Conservation (phyloP, 2,329 filamentous ascomycete species). For the Sporothrix inflata region DNA sequence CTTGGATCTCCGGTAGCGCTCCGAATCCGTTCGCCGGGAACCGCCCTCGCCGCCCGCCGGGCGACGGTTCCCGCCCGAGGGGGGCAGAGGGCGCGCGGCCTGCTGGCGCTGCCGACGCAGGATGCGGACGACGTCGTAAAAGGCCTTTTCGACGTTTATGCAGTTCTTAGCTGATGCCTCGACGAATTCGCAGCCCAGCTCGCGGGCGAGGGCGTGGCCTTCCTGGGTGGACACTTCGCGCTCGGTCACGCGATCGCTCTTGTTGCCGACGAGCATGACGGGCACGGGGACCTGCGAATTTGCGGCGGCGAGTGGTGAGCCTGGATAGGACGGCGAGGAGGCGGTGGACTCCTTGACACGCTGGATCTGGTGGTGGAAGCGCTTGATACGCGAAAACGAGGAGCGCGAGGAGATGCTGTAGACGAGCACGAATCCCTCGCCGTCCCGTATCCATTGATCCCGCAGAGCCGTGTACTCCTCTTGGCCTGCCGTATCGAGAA, state of each 20-base stretch:
- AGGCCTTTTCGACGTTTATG: conserved; percentile 97
- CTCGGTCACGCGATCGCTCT: conserved; percentile 94
- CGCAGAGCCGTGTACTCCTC: conserved; percentile 97
- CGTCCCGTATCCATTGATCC: conserved; percentile 98
- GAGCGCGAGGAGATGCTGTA: conserved; percentile 98
- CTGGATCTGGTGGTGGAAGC: conserved; percentile 96
- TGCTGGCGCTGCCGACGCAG: conserved; percentile 63
- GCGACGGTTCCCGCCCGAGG: conserved; percentile 30
- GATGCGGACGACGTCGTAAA: conserved; percentile 95
- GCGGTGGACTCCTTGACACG: conserved; percentile 90
- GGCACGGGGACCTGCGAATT: conserved; percentile 72
- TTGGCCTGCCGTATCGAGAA: conserved; percentile 94
- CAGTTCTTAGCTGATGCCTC: conserved; percentile 97
- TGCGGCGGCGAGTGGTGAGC: conserved; percentile 68
- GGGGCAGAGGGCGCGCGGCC: conserved; percentile 35
- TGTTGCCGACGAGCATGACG: conserved; percentile 98
- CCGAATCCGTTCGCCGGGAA: conserved; percentile 30
- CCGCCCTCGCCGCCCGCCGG: conserved; percentile 31
- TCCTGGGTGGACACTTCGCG: conserved; percentile 96
- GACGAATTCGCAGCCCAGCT: conserved; percentile 93
- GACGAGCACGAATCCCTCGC: conserved; percentile 95
- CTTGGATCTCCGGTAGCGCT: conserved; percentile 34
- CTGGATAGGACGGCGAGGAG: conserved; percentile 75
- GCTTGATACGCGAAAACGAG: conserved; percentile 91
- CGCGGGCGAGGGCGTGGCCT: conserved; percentile 85